These are phyloP conservation scores for Wallacemonas rigidus DNA, from an alignment of 208 protist species.

Conservation along the genomic window DNA sequence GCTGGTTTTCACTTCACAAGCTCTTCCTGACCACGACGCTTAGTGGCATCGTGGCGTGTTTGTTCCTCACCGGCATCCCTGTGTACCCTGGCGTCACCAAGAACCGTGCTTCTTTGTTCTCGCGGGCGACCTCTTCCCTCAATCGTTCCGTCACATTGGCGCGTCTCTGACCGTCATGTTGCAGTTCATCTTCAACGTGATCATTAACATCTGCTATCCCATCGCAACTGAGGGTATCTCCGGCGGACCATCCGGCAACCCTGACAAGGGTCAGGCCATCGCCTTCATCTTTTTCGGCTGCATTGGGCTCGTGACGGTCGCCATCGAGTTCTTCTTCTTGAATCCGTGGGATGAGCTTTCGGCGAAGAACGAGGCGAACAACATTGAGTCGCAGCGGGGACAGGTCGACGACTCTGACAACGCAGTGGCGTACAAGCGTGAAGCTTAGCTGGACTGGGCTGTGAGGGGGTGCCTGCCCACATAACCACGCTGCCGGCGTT, in stretches of 20 bases:
- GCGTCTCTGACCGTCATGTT: not conserved
- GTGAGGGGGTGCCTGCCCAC: no score
- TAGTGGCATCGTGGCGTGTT: slow-evolving; percentile 24
- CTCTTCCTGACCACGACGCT: slow-evolving; percentile 36
- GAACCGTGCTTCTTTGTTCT: slow-evolving; percentile 58
- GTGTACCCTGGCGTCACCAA: slow-evolving; percentile 2
- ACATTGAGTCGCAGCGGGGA: no score
- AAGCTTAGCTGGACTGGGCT: no score
- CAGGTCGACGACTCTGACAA: no score
- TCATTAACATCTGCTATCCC: slow-evolving; percentile 11
- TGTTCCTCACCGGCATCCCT: slow-evolving; percentile 3
- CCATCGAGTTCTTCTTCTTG: slow-evolving; percentile 26
- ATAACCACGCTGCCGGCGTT: no score
- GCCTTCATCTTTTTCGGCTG: slow-evolving; percentile 25
- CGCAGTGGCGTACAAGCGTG: no score
- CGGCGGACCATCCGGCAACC: slow-evolving; percentile 15
- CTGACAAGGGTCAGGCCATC: slow-evolving; percentile 25
- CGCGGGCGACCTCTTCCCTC: slow-evolving; percentile 53
- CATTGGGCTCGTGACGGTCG: slow-evolving; percentile 12
- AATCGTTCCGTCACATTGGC: not conserved
- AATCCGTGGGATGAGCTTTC: no score
- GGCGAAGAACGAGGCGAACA: not conserved
- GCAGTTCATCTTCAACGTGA: not conserved
- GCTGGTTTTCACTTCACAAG: slow-evolving; percentile 38
- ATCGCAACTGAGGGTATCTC: slow-evolving; percentile 13